Evolutionary conservation across 352 stramenopile species (phyloP), one percentile per base, ranked within the genome.

Genomic region (Globisporangium apiculatum): DNA sequence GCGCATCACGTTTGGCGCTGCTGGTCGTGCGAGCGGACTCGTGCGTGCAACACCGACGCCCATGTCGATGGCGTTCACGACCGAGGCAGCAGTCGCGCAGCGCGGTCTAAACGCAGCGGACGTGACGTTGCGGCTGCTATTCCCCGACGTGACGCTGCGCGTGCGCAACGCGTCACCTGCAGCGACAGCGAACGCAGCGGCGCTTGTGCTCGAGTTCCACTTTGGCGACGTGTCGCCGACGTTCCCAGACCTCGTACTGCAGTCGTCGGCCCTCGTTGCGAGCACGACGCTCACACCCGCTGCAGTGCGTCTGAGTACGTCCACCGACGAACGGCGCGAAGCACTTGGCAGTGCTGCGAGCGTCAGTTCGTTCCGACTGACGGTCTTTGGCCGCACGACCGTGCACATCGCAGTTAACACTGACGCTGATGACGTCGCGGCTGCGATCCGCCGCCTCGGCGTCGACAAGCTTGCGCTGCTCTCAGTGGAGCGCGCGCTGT

Each of bases 1-100:
- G 62, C 51, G 47, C 5, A 50, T 68, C 15, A 68, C 62, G 11
- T 68, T 68, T 41, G 53, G 52, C 2, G 31, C 53, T 17, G 55
- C 18, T 5, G 48, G 53, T 42, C 48, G 58, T 41, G 41, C 15
- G 31, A 10, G 7, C 6, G 53, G 18, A 10, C 52, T 53, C 7
- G 38, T 60, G 4, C 35, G 14, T 12, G 53, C 40, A 36, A 43
- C 31, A 8, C 12, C 47, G 37, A 48, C 15, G 11, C 40, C 15
- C 5, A 47, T 53, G n/a, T n/a, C 31, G 0, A 10, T 37, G 17
- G 43, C 59, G 31, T 60, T 65, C 40, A 60, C 53, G 31, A 36
- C 17, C 4, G 14, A 38, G 15, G 45, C 48, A 6, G 12, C 35
- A 9, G 42, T 55, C n/a, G 35, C 10, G 0, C 53, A 60, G 35